These are phyloP conservation scores for Puccinia polysora DNA, from an alignment of 1,284 basidiomycete genomes.

Conservation along the genomic window DNA sequence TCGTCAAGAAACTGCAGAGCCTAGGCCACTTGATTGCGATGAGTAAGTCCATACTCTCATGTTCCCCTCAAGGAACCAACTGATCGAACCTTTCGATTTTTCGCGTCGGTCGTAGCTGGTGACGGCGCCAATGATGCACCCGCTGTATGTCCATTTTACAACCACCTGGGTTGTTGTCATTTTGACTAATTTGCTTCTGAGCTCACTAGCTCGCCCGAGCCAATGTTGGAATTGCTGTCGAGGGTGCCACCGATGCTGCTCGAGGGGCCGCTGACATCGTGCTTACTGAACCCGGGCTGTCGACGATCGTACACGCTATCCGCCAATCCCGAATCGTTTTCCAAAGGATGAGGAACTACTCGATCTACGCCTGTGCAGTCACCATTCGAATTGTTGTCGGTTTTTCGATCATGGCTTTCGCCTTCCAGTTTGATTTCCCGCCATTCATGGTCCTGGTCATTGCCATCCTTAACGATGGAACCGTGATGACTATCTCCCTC, in stretches of 20 bases:
- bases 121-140: conserved; percentile 95
- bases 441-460: conserved; percentile 66
- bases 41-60: conserved; percentile 14
- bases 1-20: conserved; percentile 87
- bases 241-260: conserved; percentile 91
- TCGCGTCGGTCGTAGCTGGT: conserved; percentile 78
- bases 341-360: conserved; percentile 96
- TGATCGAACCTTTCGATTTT: not conserved
- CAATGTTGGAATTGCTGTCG: conserved; percentile 62
- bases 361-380: conserved; percentile 58
- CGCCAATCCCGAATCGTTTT: conserved; percentile 91
- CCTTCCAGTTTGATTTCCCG: conserved; percentile 44
- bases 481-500: conserved; percentile 93
- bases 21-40: conserved; percentile 55
- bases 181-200: not conserved
- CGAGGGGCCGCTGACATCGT: conserved; percentile 94
- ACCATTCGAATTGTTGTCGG: conserved; percentile 45
- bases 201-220: conserved; percentile 61
- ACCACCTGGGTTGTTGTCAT: not conserved
- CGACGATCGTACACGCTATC: conserved; percentile 93
- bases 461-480: conserved; percentile 56
- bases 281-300: conserved; percentile 88
- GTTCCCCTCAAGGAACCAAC: not conserved
- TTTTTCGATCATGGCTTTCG: conserved; percentile 44
- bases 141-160: conserved; percentile 54